phyloP scores from a whole-genome alignment of 441 rosid genomes.

The Breynia disticha region DNA sequence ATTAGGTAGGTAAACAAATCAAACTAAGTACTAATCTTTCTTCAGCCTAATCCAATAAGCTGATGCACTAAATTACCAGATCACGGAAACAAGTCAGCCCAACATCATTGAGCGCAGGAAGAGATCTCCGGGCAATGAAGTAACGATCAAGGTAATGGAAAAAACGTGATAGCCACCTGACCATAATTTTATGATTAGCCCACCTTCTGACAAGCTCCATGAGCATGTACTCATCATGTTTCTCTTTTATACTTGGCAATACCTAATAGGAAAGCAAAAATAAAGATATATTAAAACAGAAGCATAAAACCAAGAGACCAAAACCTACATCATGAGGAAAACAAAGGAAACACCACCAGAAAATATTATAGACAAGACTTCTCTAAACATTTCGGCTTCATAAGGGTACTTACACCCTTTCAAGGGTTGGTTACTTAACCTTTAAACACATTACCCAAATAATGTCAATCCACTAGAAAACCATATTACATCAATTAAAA shows the following conservation, averaged over 20 bases:
- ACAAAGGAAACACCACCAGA: too few species aligned
- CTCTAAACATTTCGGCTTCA: too few species aligned
- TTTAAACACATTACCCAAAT: too few species aligned
- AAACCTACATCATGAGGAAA: too few species aligned
- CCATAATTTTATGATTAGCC: constrained; percentile 89
- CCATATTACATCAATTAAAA: too few species aligned
- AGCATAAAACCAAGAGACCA: not conserved
- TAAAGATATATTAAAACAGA: constrained; percentile 3
- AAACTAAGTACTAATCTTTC: not conserved
- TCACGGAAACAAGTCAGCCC: constrained; percentile 85
- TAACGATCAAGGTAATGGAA: constrained; percentile 84
- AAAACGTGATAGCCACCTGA: constrained; percentile 82
- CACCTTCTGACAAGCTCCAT: constrained; percentile 83
- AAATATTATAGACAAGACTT: too few species aligned
- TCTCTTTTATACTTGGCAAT: constrained; percentile 64
- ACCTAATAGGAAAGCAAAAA: constrained; percentile 34
- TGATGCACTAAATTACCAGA: constrained; percentile 34
- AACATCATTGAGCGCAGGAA: constrained; percentile 71
- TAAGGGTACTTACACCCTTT: too few species aligned
- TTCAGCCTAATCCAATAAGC: not conserved
- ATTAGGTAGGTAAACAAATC: not conserved
- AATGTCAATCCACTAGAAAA: too few species aligned
- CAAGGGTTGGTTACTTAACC: too few species aligned
- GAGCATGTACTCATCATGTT: constrained; percentile 84
- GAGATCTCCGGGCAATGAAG: constrained; percentile 69